Percentiles rank a stretch among this genome's conserved stretches.
phyloP scores from a whole-genome alignment of 1,139 yeast genomes.

The Pichia sp. region DNA sequence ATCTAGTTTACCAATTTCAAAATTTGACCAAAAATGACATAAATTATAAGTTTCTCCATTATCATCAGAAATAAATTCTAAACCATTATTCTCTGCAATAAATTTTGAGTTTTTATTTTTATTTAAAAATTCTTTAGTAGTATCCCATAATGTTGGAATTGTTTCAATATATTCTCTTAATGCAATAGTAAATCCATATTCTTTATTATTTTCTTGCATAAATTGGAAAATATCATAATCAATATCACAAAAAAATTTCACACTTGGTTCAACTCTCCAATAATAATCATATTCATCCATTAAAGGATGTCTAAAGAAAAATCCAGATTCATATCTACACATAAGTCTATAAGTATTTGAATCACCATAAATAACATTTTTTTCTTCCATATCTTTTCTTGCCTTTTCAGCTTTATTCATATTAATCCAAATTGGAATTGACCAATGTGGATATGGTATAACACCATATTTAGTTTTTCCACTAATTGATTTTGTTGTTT shows the following conservation, averaged over 20 bases:
- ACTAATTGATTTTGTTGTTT: slow-evolving; percentile 32
- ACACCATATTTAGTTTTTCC: slow-evolving; percentile 41
- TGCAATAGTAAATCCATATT: slow-evolving; percentile 58
- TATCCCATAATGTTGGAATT: slow-evolving; percentile 57
- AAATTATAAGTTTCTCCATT: slow-evolving; percentile 58
- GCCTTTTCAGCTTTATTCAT: slow-evolving; percentile 47
- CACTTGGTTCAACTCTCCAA: slow-evolving; percentile 72
- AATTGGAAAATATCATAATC: slow-evolving; percentile 59
- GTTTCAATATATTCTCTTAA: slow-evolving; percentile 49
- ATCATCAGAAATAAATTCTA: slow-evolving; percentile 50
- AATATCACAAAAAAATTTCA: slow-evolving; percentile 57
- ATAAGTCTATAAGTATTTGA: slow-evolving; percentile 48
- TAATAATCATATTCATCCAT: slow-evolving; percentile 59
- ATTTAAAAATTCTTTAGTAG: slow-evolving; percentile 44
- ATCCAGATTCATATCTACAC: slow-evolving; percentile 71
- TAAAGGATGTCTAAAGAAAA: slow-evolving; percentile 56
- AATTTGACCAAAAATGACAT: slow-evolving; percentile 91
- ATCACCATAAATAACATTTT: slow-evolving; percentile 17
- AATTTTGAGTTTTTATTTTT: slow-evolving; percentile 44
- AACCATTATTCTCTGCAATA: slow-evolving; percentile 44
- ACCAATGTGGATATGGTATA: slow-evolving; percentile 44
- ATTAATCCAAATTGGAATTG: slow-evolving; percentile 52
- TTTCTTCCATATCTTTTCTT: slow-evolving; percentile 13
- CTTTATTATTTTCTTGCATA: slow-evolving; percentile 56
- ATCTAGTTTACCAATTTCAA: slow-evolving; percentile 71